These are phyloP conservation scores for Capsicum rhomboideum DNA, from an alignment of 257 asterid genomes.

Conservation along the genomic window DNA sequence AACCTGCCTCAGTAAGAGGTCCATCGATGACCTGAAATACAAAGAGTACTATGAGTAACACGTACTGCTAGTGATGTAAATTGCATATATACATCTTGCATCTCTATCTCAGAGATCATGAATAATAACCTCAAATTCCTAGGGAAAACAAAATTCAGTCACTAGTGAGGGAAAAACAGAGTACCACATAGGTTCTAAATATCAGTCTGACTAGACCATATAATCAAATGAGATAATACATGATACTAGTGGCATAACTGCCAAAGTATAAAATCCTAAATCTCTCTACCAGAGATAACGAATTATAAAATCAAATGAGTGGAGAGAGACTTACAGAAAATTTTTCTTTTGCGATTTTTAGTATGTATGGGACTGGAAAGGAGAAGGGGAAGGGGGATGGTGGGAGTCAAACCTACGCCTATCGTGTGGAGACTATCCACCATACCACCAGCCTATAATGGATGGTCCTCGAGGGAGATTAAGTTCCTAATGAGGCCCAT, in stretches of 20 bases:
- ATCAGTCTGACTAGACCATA: not conserved
- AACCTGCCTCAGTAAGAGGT: constrained; percentile 30
- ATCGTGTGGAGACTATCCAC: not conserved
- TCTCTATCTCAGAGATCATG: not conserved
- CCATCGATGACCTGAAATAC: constrained; percentile 60
- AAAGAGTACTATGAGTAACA: not conserved
- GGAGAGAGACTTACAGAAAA: no score
- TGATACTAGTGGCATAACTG: not conserved
- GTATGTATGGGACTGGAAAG: not conserved
- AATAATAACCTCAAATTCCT: not conserved
- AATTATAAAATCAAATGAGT: not conserved
- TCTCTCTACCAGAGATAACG: not conserved
- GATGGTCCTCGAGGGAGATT: not conserved
- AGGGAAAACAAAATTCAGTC: not conserved
- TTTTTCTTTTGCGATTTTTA: no score
- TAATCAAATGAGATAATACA: not conserved
- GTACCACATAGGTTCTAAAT: not conserved
- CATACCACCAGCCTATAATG: not conserved
- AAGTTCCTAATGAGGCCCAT: not conserved
- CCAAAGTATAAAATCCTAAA: not conserved
- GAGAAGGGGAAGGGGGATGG: not conserved
- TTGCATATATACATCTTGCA: not conserved
- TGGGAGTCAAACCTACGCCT: not conserved
- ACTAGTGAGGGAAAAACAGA: not conserved
- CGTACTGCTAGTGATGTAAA: not conserved